phyloP scores from a whole-genome alignment of 2,329 filamentous ascomycete genomes.

The Rhynchosporium secalis region DNA sequence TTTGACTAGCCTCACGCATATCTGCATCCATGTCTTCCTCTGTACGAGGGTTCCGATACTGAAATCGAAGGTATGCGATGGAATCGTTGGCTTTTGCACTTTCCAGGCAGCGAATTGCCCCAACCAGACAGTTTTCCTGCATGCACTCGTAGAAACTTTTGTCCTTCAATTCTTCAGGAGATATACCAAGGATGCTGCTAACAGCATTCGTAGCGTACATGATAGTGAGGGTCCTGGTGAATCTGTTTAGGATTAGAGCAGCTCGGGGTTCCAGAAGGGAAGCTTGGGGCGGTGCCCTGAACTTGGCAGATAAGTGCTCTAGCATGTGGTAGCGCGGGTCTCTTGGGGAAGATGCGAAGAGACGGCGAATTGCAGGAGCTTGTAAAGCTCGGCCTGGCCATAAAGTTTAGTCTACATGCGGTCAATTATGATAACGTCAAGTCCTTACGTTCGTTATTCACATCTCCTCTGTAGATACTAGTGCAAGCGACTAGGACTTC shows the following conservation, averaged over 20 bases:
- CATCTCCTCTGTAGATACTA: constrained; percentile 69
- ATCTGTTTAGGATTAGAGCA: constrained; percentile 82
- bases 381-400: constrained; percentile 69
- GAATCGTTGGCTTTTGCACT: constrained; percentile 88
- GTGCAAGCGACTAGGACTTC: constrained; percentile 85
- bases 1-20: constrained; percentile 44
- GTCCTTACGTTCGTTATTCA: constrained; percentile 71
- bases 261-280: constrained; percentile 76
- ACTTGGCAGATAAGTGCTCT: constrained; percentile 80
- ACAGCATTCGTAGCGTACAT: constrained; percentile 85
- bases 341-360: constrained; percentile 78
- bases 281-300: constrained; percentile 59
- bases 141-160: constrained; percentile 89
- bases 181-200: constrained; percentile 71
- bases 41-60: constrained; percentile 72
- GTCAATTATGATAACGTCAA: not conserved
- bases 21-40: constrained; percentile 51
- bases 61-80: constrained; percentile 85
- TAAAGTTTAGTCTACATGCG: constrained; percentile 4
- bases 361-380: constrained; percentile 73
- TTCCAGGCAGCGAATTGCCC: constrained; percentile 77
- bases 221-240: constrained; percentile 77
- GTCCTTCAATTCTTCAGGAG: constrained; percentile 66
- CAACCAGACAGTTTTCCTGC: constrained; percentile 70
- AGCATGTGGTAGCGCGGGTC: constrained; percentile 91